Percentiles rank a stretch among this genome's conserved stretches.
Evolutionary conservation across 495 filamentous ascomycete genomes (phyloP).

Genomic region (Lasiosphaeria miniovina): DNA sequence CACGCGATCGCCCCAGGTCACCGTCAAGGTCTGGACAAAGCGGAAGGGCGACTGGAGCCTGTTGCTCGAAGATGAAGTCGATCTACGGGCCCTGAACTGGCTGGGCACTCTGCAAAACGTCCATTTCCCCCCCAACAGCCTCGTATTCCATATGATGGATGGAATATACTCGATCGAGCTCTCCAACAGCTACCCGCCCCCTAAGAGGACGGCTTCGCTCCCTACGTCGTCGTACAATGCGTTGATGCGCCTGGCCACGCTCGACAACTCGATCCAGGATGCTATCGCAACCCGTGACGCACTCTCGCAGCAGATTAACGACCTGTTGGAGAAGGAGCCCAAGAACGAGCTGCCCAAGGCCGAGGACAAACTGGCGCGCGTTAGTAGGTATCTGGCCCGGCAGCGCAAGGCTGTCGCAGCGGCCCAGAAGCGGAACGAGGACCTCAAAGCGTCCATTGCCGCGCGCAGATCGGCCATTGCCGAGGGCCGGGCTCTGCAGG

Average conservation of each 20-base stretch:
- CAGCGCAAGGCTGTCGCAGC: slow-evolving; percentile 64
- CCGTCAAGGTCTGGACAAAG: slow-evolving; percentile 75
- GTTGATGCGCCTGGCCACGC: slow-evolving; percentile 80
- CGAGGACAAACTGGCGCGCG: slow-evolving; percentile 58
- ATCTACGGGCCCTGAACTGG: slow-evolving; percentile 71
- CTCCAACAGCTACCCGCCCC: slow-evolving; percentile 41
- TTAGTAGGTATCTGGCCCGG: slow-evolving; percentile 56
- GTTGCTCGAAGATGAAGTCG: slow-evolving; percentile 68
- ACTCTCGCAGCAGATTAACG: slow-evolving; percentile 73
- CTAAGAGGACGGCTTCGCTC: slow-evolving; percentile 42
- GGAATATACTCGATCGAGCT: slow-evolving; percentile 74
- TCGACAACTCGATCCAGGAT: slow-evolving; percentile 92
- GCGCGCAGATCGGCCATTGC: slow-evolving; percentile 65
- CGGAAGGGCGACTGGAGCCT: slow-evolving; percentile 57
- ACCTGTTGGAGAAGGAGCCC: slow-evolving; percentile 55
- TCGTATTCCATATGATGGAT: slow-evolving; percentile 84
- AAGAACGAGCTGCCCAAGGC: slow-evolving; percentile 57
- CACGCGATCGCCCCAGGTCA: slow-evolving; percentile 61
- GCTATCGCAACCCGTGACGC: slow-evolving; percentile 73
- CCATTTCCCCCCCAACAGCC: slow-evolving; percentile 77
- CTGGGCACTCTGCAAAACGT: slow-evolving; percentile 76
- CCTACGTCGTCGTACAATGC: slow-evolving; percentile 84
- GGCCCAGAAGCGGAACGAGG: slow-evolving; percentile 54
- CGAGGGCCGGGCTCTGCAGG: slow-evolving; percentile 57
- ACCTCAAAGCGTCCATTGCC: slow-evolving; percentile 63